Evolutionary conservation across 805 yeast species (phyloP).

Genomic region (Ogataea glucozyma): DNA sequence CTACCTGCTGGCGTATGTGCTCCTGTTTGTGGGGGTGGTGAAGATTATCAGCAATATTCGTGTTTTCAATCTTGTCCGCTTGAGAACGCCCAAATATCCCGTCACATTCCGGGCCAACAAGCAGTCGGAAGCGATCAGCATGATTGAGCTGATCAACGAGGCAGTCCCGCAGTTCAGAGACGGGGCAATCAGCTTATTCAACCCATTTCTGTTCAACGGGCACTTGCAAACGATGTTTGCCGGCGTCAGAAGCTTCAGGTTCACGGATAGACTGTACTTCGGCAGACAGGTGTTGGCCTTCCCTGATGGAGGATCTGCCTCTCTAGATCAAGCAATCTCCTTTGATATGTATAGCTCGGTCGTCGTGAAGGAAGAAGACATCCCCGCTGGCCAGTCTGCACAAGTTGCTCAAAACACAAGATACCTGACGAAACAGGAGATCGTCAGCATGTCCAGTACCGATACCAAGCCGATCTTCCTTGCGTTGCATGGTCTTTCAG

Average conservation of each 20-base stretch:
- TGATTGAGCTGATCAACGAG: constrained; percentile 25
- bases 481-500: constrained; percentile 75
- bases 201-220: constrained; percentile 70
- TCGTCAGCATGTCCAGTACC: constrained; percentile 30
- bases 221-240: constrained; percentile 76
- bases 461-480: constrained; percentile 59
- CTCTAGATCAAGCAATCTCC: constrained; percentile 71
- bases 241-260: constrained; percentile 52
- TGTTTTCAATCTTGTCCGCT: constrained; percentile 16
- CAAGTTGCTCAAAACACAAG: constrained; percentile 54
- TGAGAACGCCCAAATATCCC: constrained; percentile 15
- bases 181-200: constrained; percentile 52
- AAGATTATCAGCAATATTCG: constrained; percentile 4
- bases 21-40: constrained; percentile 1
- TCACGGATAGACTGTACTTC: constrained; percentile 59
- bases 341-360: constrained; percentile 28
- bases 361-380: constrained; percentile 28
- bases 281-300: constrained; percentile 66
- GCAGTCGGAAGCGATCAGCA: constrained; percentile 5
- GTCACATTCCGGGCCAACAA: constrained; percentile 7
- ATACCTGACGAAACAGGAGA: constrained; percentile 49
- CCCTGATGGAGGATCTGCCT: constrained; percentile 68
- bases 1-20: constrained; percentile 7
- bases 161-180: constrained; percentile 45
- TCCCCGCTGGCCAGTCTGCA: constrained; percentile 39